A percentile compares a stretch with the other conserved stretches of the same genome.
phyloP scores from a whole-genome alignment of 495 filamentous ascomycete species.

The Penicillium odoratum region DNA sequence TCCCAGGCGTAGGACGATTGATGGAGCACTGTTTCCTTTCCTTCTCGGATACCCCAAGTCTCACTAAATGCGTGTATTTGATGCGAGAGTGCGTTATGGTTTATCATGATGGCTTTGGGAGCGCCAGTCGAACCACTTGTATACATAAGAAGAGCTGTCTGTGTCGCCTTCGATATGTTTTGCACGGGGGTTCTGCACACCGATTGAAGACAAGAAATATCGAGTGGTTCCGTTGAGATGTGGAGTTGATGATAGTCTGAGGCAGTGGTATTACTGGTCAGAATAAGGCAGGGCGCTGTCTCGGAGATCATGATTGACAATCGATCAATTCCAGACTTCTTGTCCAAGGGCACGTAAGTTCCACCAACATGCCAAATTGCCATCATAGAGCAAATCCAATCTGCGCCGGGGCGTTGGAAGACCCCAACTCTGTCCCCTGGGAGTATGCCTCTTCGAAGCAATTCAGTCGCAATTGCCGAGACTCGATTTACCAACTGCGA shows the following conservation, averaged over 20 bases:
- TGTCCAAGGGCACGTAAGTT: conserved; percentile 54
- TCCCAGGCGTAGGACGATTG: conserved; percentile 47
- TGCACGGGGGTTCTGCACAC: neutral
- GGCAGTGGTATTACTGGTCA: conserved; percentile 7
- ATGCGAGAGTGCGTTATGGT: conserved; percentile 30
- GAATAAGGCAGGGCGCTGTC: conserved; percentile 21
- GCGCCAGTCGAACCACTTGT: conserved; percentile 43
- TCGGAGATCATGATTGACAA: conserved; percentile 28
- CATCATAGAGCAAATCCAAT: conserved; percentile 52
- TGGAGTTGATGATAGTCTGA: conserved; percentile 6
- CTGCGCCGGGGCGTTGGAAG: conserved; percentile 27
- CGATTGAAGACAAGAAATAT: neutral
- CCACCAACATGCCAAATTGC: conserved; percentile 49
- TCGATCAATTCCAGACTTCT: conserved; percentile 31
- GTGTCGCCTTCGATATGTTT: conserved; percentile 5
- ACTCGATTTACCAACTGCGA: conserved; percentile 7
- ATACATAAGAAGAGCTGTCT: conserved; percentile 38
- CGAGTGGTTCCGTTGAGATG: conserved; percentile 22
- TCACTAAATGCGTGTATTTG: conserved; percentile 29
- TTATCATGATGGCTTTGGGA: conserved; percentile 40
- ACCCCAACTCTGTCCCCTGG: conserved; percentile 24
- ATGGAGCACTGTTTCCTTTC: conserved; percentile 36
- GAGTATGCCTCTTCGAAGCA: conserved; percentile 20
- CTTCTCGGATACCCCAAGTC: conserved; percentile 14
- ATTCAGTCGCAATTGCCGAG: conserved; percentile 17